Percentiles rank a stretch among this genome's conserved stretches.
Evolutionary conservation across 1,284 basidiomycete genomes (phyloP).

Genomic region (Ceratobasidium papillatum): DNA sequence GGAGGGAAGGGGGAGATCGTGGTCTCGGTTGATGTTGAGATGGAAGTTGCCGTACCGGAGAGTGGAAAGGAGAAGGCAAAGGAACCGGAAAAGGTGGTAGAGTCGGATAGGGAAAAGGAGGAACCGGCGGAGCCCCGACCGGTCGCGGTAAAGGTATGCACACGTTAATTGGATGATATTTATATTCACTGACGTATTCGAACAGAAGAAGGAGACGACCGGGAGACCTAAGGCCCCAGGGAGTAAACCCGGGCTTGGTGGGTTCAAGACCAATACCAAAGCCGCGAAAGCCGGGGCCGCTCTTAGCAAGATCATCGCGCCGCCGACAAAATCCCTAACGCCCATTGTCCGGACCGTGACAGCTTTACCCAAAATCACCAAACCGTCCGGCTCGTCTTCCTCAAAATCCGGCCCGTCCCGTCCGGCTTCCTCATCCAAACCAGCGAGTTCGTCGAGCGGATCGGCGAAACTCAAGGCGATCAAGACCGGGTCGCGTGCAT

Average conservation of each 20-base stretch:
- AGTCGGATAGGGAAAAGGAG: background rate
- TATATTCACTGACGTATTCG: background rate
- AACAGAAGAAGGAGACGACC: background rate
- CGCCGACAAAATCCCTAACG: slow-evolving; percentile 16
- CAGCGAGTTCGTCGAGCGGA: background rate
- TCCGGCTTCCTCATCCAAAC: background rate
- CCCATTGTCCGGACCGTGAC: slow-evolving; percentile 26
- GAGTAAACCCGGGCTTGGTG: slow-evolving; percentile 4
- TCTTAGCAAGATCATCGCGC: background rate
- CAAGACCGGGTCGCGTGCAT: slow-evolving; percentile 22
- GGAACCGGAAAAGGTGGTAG: background rate
- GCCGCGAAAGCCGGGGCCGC: slow-evolving; percentile 3
- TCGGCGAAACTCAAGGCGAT: background rate
- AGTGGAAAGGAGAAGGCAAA: slow-evolving; percentile 3
- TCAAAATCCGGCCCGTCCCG: background rate
- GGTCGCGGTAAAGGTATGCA: background rate
- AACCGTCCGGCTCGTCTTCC: background rate
- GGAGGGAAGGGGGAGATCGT: background rate
- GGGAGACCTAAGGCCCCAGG: background rate
- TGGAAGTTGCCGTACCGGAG: slow-evolving; percentile 3
- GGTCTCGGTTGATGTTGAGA: slow-evolving; percentile 13
- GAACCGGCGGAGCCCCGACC: background rate
- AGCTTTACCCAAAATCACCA: slow-evolving; percentile 16
- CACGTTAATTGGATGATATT: background rate
- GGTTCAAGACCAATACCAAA: slow-evolving; percentile 4